Percentiles rank a stretch among this genome's conserved stretches.
Conservation (phyloP, 1,139 yeast genomes). For the Debaryomyces udenii region DNA sequence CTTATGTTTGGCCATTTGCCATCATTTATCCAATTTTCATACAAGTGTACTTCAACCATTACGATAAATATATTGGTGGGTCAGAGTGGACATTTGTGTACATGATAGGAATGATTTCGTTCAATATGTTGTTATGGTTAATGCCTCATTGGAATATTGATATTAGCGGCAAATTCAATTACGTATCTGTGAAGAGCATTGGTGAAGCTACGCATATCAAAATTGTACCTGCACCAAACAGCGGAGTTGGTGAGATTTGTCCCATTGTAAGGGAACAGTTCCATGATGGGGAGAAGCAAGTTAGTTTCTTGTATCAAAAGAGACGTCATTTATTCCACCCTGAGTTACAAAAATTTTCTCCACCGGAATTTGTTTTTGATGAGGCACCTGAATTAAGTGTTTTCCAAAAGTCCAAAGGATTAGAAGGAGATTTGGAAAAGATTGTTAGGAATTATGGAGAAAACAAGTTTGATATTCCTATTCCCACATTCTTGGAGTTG, state of each 20-base stretch:
- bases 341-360: constrained; percentile 60
- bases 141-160: constrained; percentile 95
- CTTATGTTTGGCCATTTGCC: constrained; percentile 85
- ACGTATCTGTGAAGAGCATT: constrained; percentile 51
- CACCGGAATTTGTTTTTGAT: constrained; percentile 82
- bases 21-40: constrained; percentile 76
- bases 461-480: constrained; percentile 90
- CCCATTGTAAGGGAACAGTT: constrained; percentile 58
- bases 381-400: constrained; percentile 57
- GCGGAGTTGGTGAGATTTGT: constrained; percentile 84
- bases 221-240: constrained; percentile 81
- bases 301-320: constrained; percentile 85
- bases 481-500: constrained; percentile 87
- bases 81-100: constrained; percentile 88
- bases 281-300: constrained; percentile 62
- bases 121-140: constrained; percentile 78
- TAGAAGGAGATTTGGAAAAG: constrained; percentile 59
- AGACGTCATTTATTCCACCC: constrained; percentile 79
- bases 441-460: constrained; percentile 70
- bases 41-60: constrained; percentile 66
- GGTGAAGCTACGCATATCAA: constrained; percentile 70
- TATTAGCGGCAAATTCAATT: constrained; percentile 73
- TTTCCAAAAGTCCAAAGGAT: constrained; percentile 67
- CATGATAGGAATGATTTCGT: constrained; percentile 68
- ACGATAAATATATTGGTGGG: constrained; percentile 82